Percentiles rank a stretch among this genome's conserved stretches.
These are phyloP conservation scores for Phlebiopsis gigantea DNA, from an alignment of 768 basidiomycete genomes.

Conservation along the genomic window DNA sequence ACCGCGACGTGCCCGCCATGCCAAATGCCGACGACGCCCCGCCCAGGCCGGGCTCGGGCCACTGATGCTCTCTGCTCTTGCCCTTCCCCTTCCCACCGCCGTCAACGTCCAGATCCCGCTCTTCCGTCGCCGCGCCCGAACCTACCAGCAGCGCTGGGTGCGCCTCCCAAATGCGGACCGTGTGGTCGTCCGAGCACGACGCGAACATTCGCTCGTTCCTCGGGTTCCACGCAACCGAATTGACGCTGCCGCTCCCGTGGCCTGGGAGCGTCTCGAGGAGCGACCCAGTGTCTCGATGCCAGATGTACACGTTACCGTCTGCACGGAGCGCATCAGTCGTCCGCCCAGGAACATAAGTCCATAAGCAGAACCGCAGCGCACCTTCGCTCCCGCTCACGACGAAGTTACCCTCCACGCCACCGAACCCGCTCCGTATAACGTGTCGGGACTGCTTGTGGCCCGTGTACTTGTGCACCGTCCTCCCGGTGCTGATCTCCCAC, in stretches of 20 bases:
- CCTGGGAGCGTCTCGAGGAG: slow-evolving; percentile 87
- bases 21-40: slow-evolving; percentile 12
- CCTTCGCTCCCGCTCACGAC: slow-evolving; percentile 96
- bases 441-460: slow-evolving; percentile 83
- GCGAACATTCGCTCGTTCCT: slow-evolving; percentile 89
- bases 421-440: slow-evolving; percentile 92
- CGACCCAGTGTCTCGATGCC: slow-evolving; percentile 83
- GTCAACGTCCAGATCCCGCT: slow-evolving; percentile 4
- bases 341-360: neutral
- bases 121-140: slow-evolving; percentile 6
- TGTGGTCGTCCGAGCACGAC: slow-evolving; percentile 84
- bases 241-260: slow-evolving; percentile 87
- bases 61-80: slow-evolving; percentile 44
- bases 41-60: slow-evolving; percentile 30
- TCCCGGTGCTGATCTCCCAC: slow-evolving; percentile 71
- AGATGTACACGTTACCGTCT: slow-evolving; percentile 95
- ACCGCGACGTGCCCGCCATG: slow-evolving; percentile 12
- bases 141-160: slow-evolving; percentile 1
- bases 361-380: slow-evolving; percentile 30
- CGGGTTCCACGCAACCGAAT: slow-evolving; percentile 96
- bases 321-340: slow-evolving; percentile 9
- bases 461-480: slow-evolving; percentile 72
- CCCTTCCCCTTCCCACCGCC: slow-evolving; percentile 58
- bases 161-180: slow-evolving; percentile 85
- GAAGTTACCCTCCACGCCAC: slow-evolving; percentile 83